Evolutionary conservation across 345 rosid species (phyloP).

Genomic region (Lepidium didymum): DNA sequence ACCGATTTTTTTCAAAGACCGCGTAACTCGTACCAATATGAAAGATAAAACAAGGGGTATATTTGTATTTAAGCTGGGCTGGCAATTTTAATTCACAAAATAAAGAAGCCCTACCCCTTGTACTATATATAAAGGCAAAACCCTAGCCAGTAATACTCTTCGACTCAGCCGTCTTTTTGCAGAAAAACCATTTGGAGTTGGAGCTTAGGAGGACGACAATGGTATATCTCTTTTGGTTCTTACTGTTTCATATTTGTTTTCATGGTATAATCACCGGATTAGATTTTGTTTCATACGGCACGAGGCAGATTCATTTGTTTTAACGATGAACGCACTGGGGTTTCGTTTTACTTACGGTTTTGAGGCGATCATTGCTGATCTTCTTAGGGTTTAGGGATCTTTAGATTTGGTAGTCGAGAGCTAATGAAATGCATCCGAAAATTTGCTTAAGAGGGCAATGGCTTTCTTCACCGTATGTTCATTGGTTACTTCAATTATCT

Average conservation of each 20-base stretch:
- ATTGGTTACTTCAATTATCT: not conserved
- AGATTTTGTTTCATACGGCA: not conserved
- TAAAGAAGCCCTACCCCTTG: constrained; percentile 18
- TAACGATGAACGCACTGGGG: not conserved
- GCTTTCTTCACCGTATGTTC: not conserved
- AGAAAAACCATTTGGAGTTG: constrained; percentile 6
- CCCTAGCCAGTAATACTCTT: not conserved
- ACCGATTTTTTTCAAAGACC: too few species aligned
- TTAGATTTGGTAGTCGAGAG: not conserved
- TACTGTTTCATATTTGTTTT: not conserved
- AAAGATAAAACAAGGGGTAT: not conserved
- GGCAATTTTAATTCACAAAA: not conserved
- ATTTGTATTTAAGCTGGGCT: not conserved
- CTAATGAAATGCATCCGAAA: not conserved
- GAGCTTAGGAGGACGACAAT: constrained; percentile 3
- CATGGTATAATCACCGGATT: not conserved
- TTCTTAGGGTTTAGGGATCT: not conserved
- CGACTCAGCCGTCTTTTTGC: constrained; percentile 19
- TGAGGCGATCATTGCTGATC: not conserved
- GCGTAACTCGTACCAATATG: not conserved
- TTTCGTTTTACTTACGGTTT: not conserved
- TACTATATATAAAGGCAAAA: constrained; percentile 1
- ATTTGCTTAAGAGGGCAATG: not conserved
- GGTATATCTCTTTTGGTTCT: constrained; percentile 1
- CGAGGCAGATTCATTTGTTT: not conserved